Base-by-base conservation (phyloP, 2,329 filamentous ascomycete species). In the Arthrocladium fulminans region DNA sequence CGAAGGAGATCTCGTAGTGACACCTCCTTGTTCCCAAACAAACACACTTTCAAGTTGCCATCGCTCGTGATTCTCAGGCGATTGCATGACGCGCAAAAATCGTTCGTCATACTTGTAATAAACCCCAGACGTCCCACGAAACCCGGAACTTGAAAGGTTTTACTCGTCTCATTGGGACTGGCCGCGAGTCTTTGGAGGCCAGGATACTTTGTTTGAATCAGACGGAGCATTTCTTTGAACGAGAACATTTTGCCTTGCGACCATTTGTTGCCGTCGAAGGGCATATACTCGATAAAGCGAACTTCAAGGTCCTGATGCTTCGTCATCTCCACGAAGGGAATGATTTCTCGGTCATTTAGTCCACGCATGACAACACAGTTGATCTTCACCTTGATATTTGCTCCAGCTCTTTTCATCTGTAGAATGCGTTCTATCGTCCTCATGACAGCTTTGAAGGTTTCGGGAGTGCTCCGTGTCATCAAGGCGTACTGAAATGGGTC, bases 241-340 rank as follows among this genome's bases (percentile, higher is more conserved):
- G 83, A 76, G 51, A 96, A 74, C 90, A 98, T 97, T 69, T 97
- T 97, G 49, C 79, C 79, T 62, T 89, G 70, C 58, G 80, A 90
- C 92, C 92, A 98, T 64, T 89, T 94, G 68, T 98, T 98, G 48
- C 92, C 92, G 59, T 90, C 92, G 63, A 98, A 98, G 0, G 92
- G 92, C 92, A 98, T 98, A 67, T 98, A 98, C 69, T 98, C 92
- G 62, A 98, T 98, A 65, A 98, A 98, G 29, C 92, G 83, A 24
- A 97, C 84, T 68, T 98, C 92, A 32, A 98, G 73, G 51, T 94
- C 81, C 58, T 86, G 83, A 32, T 95, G 83, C 23, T 83, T 78
- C 2, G 88, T 94, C 71, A 97, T 71, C 55, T 94, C 89, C 24
- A 98, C 86, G 65, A 98, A 98, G 0, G 84, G 80, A 9, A 92